These are phyloP conservation scores for Diplodia mutila DNA, from an alignment of 2,329 filamentous ascomycete genomes.

Conservation along the genomic window DNA sequence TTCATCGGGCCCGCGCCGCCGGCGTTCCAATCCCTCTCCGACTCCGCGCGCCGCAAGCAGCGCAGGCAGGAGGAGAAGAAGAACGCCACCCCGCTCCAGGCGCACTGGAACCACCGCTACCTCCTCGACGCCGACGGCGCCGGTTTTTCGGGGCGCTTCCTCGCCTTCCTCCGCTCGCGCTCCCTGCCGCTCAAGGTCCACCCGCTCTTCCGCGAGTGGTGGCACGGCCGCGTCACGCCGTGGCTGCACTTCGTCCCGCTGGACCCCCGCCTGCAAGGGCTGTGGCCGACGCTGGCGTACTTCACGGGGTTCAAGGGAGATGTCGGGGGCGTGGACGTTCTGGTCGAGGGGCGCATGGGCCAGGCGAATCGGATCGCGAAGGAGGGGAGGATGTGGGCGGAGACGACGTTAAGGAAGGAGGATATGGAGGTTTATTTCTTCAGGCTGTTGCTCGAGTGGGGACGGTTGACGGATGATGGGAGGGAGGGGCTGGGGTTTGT, in stretches of 20 bases:
- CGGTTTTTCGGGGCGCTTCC: conserved; percentile 67
- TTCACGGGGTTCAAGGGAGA: conserved; percentile 59
- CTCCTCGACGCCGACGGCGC: conserved; percentile 73
- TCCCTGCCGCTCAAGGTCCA: conserved; percentile 72
- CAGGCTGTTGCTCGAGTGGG: conserved; percentile 73
- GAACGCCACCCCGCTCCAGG: conserved; percentile 52
- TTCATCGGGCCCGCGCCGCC: conserved; percentile 31
- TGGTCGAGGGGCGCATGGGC: neutral
- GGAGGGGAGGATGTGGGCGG: conserved; percentile 67
- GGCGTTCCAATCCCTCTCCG: too few species aligned
- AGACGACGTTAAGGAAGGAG: conserved; percentile 65
- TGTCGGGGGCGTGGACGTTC: neutral
- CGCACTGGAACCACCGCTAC: conserved; percentile 69
- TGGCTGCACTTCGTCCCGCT: conserved; percentile 84
- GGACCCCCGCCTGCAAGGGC: conserved; percentile 69
- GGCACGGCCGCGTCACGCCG: conserved; percentile 70
- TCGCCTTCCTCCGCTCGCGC: conserved; percentile 67
- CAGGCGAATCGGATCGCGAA: conserved; percentile 66
- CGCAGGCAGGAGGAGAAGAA: conserved; percentile 29
- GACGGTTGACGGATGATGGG: conserved; percentile 41
- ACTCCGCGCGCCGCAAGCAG: conserved; percentile 25
- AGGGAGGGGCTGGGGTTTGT: conserved; percentile 39
- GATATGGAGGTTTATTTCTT: conserved; percentile 85
- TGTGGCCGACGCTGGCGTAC: conserved; percentile 75
- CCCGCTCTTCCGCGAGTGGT: conserved; percentile 75